These are phyloP conservation scores for Martiniozyma asiatica DNA, from an alignment of 1,139 yeast species.

Conservation along the genomic window DNA sequence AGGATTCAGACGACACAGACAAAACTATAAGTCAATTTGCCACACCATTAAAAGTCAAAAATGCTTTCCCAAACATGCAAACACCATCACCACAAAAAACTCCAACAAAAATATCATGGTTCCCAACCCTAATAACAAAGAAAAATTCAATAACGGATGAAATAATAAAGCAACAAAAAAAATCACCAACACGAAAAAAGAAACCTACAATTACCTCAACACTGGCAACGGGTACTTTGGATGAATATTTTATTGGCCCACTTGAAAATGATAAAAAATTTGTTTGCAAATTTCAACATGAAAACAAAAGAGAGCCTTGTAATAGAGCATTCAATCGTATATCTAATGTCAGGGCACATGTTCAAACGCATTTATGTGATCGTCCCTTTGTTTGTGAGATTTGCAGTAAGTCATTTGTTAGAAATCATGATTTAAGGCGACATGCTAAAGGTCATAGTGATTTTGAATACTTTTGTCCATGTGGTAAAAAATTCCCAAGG, in stretches of 20 bases:
- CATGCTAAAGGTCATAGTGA: constrained; percentile 84
- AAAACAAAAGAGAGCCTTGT: constrained; percentile 29
- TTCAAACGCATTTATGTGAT: constrained; percentile 92
- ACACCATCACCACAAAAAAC: constrained; percentile 29
- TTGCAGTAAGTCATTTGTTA: constrained; percentile 56
- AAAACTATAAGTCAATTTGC: constrained; percentile 9
- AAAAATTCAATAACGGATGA: constrained; percentile 25
- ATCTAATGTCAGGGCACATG: constrained; percentile 92
- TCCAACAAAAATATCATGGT: constrained; percentile 36
- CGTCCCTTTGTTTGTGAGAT: constrained; percentile 66
- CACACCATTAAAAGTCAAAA: constrained; percentile 19
- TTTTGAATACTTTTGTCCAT: constrained; percentile 65
- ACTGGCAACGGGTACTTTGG: constrained; percentile 83
- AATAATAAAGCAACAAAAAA: constrained; percentile 19
- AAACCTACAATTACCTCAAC: constrained; percentile 53
- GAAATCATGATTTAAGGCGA: constrained; percentile 88
- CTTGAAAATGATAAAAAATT: constrained; percentile 48
- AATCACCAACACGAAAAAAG: constrained; percentile 27
- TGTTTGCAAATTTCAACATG: constrained; percentile 58
- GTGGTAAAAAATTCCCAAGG: constrained; percentile 86
- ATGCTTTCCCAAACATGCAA: constrained; percentile 18
- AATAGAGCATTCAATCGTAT: constrained; percentile 78
- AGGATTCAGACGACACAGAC: constrained; percentile 9
- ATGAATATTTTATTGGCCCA: constrained; percentile 73
- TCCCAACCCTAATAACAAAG: constrained; percentile 34